Conservation (phyloP, 352 stramenopile genomes). For the Pythium scleroteichum region DNA sequence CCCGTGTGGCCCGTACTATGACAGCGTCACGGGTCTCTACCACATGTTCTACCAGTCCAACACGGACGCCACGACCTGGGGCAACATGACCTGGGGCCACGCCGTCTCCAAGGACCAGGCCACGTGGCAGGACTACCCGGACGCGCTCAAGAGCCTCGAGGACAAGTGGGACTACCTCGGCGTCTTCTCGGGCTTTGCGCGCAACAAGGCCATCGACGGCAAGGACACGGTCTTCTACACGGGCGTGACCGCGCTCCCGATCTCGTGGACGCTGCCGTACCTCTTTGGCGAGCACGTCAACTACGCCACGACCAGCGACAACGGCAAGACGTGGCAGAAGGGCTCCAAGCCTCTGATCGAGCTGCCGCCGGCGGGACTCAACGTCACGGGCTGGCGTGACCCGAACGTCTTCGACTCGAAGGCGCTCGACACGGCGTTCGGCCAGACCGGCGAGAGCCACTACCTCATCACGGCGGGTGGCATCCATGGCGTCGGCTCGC, state of each 20-base stretch:
- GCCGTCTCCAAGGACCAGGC: conserved; percentile 71
- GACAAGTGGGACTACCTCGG: conserved; percentile 71
- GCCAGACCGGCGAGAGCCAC: conserved; percentile 38
- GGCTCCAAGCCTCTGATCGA: conserved; percentile 49
- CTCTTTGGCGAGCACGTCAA: conserved; percentile 69
- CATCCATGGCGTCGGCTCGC: conserved; percentile 48
- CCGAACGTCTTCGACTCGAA: conserved; percentile 61
- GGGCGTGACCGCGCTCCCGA: conserved; percentile 45
- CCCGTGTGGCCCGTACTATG: conserved; percentile 74
- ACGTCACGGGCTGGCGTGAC: conserved; percentile 69
- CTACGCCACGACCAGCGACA: conserved; percentile 59
- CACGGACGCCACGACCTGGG: conserved; percentile 54
- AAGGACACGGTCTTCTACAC: conserved; percentile 76
- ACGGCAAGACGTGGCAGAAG: conserved; percentile 66
- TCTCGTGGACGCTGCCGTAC: conserved; percentile 53
- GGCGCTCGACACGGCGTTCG: conserved; percentile 46
- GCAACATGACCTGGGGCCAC: conserved; percentile 82
- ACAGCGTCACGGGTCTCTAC: conserved; percentile 56
- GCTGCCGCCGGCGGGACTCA: conserved; percentile 42
- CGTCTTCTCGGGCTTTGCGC: conserved; percentile 73
- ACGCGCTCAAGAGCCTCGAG: conserved; percentile 51
- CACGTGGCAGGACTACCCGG: conserved; percentile 66
- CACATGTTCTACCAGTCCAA: conserved; percentile 86
- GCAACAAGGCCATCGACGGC: conserved; percentile 54
- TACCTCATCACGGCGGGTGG: conserved; percentile 61